Evolutionary conservation across 495 filamentous ascomycete genomes (phyloP), one percentile per base, ranked within the genome.

Genomic region (Xylaria nigripes): DNA sequence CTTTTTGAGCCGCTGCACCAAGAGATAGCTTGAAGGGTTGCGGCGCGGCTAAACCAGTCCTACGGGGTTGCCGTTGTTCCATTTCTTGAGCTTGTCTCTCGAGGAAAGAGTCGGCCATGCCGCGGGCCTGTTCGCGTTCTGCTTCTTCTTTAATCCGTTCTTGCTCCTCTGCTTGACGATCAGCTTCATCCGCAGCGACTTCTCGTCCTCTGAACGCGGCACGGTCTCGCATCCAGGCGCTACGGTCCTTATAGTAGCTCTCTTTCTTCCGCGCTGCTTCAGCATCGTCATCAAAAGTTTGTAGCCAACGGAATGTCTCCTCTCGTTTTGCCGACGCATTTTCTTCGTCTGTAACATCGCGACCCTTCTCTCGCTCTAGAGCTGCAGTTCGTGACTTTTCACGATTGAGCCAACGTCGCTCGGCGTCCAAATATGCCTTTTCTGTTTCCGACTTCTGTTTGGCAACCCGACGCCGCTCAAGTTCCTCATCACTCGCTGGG

Each of bases 1-100:
- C 89, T 66, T 89, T 86, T 54, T 85, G 82, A 0, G 91, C 91
- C 0, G 89, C 89, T 3, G 89, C 87, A 50, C 90, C 90, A 36
- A 98, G 86, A 1, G 90, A 94, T 29, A 98, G 78, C 71, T 94
- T 96, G 81, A 98, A 95, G 45, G 85, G 86, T 67, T 90, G 85
- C 0, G 88, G 86, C 58, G 92, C 89, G 0, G 67, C 57, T 30
- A 68, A 58, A n/a, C 74, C 70, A 25, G 66, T 63, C 34, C 59
- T 54, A 2, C 62, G 64, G 0, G 64, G 66, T 8, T 84, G 82
- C 29, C 79, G 75, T 3, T 44, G 74, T 64, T 87, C 85, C 67
- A 96, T 77, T 64, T 96, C 92, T 62, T 89, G 80, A 0, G 89
- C 90, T 67, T 95, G 90, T 45, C 85, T 82, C 50, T 89, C 89